Evolutionary conservation across 495 filamentous ascomycete species (phyloP).

Genomic region (Hypoxylon subgilvum): DNA sequence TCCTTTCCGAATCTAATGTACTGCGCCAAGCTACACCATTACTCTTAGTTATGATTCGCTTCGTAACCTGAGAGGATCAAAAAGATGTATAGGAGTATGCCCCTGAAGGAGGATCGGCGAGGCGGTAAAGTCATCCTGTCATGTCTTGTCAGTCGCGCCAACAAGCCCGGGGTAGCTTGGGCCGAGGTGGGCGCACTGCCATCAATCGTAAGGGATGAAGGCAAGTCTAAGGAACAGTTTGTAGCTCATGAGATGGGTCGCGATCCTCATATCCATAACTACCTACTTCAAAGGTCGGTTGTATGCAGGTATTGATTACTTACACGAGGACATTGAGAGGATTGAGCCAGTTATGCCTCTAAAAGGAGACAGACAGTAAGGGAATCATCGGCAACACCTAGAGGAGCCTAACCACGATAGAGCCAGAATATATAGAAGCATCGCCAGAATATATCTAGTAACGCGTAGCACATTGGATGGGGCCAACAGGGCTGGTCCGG

Average conservation of each 20-base stretch:
- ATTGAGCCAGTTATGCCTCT: neutral
- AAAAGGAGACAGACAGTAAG: neutral
- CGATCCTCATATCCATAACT: neutral
- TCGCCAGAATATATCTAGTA: too few species aligned
- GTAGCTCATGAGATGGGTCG: neutral
- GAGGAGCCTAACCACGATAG: neutral
- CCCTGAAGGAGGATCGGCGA: neutral
- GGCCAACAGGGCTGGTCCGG: neutral
- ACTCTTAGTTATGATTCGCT: too few species aligned
- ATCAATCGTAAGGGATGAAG: neutral
- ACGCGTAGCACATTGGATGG: neutral
- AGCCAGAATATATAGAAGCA: neutral
- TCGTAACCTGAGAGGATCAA: neutral
- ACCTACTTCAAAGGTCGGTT: neutral
- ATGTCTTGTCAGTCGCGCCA: neutral
- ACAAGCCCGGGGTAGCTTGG: neutral
- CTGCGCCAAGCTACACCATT: too few species aligned
- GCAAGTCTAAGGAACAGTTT: neutral
- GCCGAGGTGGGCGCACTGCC: neutral
- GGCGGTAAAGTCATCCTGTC: neutral
- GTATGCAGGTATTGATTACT: neutral
- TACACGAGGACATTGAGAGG: neutral
- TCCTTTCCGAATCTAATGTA: too few species aligned
- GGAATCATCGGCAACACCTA: neutral
- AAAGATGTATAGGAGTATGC: neutral